Evolutionary conservation across 441 rosid genomes (phyloP).

Genomic region (Hura crepitans): DNA sequence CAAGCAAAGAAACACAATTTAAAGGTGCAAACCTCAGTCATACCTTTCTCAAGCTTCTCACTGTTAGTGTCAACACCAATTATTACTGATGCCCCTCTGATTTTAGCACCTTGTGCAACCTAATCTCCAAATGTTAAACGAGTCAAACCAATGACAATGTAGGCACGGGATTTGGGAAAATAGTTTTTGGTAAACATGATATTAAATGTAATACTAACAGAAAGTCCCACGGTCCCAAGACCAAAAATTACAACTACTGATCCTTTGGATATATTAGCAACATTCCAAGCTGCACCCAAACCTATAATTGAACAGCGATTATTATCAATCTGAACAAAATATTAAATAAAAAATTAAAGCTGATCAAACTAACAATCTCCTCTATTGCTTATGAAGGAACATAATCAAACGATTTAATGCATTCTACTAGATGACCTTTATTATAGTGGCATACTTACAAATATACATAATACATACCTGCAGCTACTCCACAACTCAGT

Average conservation of each 20-base stretch:
- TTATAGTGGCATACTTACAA: not conserved
- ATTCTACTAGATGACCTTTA: not conserved
- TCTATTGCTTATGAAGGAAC: not conserved
- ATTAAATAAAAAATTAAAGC: not conserved
- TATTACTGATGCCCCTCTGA: slow-evolving; percentile 74
- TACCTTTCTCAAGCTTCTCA: slow-evolving; percentile 65
- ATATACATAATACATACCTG: slow-evolving; percentile 38
- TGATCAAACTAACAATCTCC: not conserved
- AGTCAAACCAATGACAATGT: not conserved
- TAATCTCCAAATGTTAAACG: slow-evolving; percentile 25
- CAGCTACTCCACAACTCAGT: slow-evolving; percentile 81
- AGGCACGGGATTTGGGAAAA: not conserved
- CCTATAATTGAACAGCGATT: slow-evolving; percentile 38
- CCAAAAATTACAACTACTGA: slow-evolving; percentile 81
- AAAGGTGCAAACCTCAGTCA: not conserved
- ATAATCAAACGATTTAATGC: not conserved
- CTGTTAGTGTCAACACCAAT: slow-evolving; percentile 84
- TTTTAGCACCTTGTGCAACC: slow-evolving; percentile 95
- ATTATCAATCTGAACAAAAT: not conserved
- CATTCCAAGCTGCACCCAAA: slow-evolving; percentile 97
- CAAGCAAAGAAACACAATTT: not conserved
- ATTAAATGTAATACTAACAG: slow-evolving; percentile 45
- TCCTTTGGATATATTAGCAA: slow-evolving; percentile 71
- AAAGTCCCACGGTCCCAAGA: slow-evolving; percentile 89
- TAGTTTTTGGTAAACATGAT: not conserved